phyloP scores from a whole-genome alignment of 768 basidiomycete species.

The Porphyrellus cyaneotinctus region DNA sequence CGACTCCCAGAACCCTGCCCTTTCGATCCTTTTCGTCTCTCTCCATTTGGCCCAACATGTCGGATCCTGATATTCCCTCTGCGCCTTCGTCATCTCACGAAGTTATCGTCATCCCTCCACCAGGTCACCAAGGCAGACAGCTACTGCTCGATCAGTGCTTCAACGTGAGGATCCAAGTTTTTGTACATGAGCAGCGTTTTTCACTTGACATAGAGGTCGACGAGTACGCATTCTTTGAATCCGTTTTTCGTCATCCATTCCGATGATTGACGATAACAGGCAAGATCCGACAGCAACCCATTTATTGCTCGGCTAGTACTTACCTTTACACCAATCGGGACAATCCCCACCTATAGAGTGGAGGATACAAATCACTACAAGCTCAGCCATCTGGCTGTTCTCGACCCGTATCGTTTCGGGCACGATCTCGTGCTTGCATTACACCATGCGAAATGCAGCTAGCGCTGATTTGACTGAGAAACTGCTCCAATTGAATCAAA shows the following conservation, averaged over 20 bases:
- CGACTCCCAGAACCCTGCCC: conserved; percentile 8
- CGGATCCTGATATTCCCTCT: conserved; percentile 8
- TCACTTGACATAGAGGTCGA: conserved; percentile 73
- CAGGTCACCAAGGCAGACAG: conserved; percentile 35
- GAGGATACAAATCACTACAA: conserved; percentile 54
- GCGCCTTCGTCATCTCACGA: conserved; percentile 45
- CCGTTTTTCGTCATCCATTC: conserved; percentile 2
- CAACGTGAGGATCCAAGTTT: conserved; percentile 49
- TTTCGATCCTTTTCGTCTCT: background rate
- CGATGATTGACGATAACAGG: conserved; percentile 34
- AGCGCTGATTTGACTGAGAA: background rate
- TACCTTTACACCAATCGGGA: conserved; percentile 62
- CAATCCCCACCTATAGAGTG: conserved; percentile 50
- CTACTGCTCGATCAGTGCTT: conserved; percentile 63
- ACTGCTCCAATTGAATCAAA: background rate
- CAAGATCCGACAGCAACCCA: conserved; percentile 63
- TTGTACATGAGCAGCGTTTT: conserved; percentile 55
- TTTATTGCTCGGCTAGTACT: conserved; percentile 67
- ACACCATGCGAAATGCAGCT: too few species aligned
- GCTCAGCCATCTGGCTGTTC: conserved; percentile 66
- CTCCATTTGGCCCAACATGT: conserved; percentile 12
- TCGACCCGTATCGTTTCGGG: conserved; percentile 65
- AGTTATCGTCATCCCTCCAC: conserved; percentile 44
- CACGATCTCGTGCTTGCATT: conserved; percentile 58
- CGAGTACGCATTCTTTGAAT: conserved; percentile 40